Base-by-base conservation (phyloP, 78 protist species). In the Dictyostelium firmibasis region DNA sequence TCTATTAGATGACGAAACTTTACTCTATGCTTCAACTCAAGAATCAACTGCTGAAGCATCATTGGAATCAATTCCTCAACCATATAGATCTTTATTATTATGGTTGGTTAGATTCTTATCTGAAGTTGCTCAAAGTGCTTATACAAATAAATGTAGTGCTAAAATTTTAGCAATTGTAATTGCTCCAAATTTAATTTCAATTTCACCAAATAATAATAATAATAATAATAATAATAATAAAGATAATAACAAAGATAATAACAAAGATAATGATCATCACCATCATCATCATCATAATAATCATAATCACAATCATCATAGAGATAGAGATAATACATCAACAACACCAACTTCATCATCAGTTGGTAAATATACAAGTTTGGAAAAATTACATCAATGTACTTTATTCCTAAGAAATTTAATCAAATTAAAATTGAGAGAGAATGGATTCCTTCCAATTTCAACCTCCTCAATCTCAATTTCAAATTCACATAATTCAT, bases 91-190 rank as follows among this genome's bases (percentile, higher is more conserved):
- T 2, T 79, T 89, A 8, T 5, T 89, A 8, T 31, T 81, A 9
- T 89, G 94, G 94, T 18, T 89, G 9, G 94, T 81, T 31, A 14
- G 83, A 29, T 69, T 89, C 44, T 53, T 89, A 8, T 41, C 87
- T 9, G 94, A 89, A 31, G 82, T 89, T 1, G 83, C 84, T 18
- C 94, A 89, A 69, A 35, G 25, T 33, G 84, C 94, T 9, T 47
- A 50, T 4, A 25, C 57, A 0, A 89, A 89, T 77, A 89, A 89
- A 81, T 79, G 82, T 79, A 81, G 64, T 50, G 87, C 83, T 14
- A 89, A 89, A 75, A 67, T 31, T 35, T 75, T 89, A n/a, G 86
- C 94, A 0, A 67, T 89, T 3, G 86, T 64, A 0, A 38, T 44
- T 25, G 69, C 83, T 20, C 60, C 94, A 29, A 75, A 44, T 35